Evolutionary conservation across 1,284 basidiomycete species (phyloP), one percentile per base, ranked within the genome.

Genomic region (Xerocomus nothofagi): DNA sequence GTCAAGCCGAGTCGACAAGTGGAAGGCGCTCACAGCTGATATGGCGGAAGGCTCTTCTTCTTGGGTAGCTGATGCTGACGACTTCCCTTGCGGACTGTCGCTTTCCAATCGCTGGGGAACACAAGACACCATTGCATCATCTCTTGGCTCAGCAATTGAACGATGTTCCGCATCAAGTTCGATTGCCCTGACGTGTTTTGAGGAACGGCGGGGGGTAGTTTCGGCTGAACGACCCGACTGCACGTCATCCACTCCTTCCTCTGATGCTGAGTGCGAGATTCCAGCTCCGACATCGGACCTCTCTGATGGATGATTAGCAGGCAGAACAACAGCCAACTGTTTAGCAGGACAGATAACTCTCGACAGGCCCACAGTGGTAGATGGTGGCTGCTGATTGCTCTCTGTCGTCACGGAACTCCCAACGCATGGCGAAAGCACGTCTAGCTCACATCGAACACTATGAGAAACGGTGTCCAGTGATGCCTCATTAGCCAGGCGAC

Each of bases 11-110:
- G 18, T 27, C 3, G 18, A 42, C 7, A 39, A 9, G 5, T 31
- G 7, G 3, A 36, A 21, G 29, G 27, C 2, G 2, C 60, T 50
- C 37, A 62, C 60, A 42, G 26, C 7, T 39, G 37, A 20, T 37
- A 20, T 11, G 5, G 14, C 4, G 12, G 34, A 12, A 18, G 31
- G n/a, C 9, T 1, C 34, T 3, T 46, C 44, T 39, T 24, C 36
- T 31, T 42, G 62, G 33, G 39, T 8, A 27, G 44, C 10, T 26
- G 37, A 26, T 21, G 3, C 27, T 11, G 31, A 32, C 15, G 34
- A 24, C 21, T 23, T 38, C 26, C 21, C 27, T 32, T 34, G 37
- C 4, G 4, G 3, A 8, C 2, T 18, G 39, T 39, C 33, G 12
- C 23, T 41, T 37, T 40, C 40, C n/a, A 17, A 39, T 10, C 20